A percentile compares a stretch with the other conserved stretches of the same genome.
These are phyloP conservation scores for Russula dissimulans DNA, from an alignment of 768 basidiomycete species.

Conservation along the genomic window DNA sequence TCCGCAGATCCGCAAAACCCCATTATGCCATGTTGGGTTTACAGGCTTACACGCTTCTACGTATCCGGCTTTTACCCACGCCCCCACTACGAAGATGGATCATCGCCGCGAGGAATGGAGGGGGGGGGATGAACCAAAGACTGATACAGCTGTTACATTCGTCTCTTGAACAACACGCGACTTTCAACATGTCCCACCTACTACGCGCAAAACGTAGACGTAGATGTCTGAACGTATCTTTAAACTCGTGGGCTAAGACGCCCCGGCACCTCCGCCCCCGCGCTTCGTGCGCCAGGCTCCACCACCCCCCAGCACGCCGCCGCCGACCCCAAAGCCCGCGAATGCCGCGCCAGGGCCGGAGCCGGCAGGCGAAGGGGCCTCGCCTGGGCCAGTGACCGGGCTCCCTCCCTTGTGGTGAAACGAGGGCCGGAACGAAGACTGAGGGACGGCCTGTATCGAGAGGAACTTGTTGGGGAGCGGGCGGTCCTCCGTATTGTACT, in stretches of 20 bases:
- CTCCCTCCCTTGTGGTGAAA: conserved; percentile 40
- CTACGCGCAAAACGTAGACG: background rate
- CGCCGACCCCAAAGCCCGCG: conserved; percentile 30
- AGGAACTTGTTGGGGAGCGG: conserved; percentile 77
- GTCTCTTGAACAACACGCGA: background rate
- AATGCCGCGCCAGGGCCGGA: conserved; percentile 35
- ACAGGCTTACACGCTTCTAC: too few species aligned
- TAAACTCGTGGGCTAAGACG: background rate
- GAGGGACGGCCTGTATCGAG: conserved; percentile 62
- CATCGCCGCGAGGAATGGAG: too few species aligned
- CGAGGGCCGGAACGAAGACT: conserved; percentile 55
- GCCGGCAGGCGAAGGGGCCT: conserved; percentile 21
- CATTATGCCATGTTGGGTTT: too few species aligned
- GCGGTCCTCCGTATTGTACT: conserved; percentile 86
- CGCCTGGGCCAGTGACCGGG: conserved; percentile 23
- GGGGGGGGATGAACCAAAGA: background rate
- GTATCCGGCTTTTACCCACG: too few species aligned
- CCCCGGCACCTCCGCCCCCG: background rate
- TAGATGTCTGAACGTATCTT: background rate
- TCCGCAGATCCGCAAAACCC: too few species aligned
- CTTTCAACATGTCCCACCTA: too few species aligned
- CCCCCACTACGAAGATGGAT: too few species aligned
- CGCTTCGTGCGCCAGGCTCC: conserved; percentile 14
- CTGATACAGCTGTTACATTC: conserved; percentile 10
- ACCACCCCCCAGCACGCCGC: conserved; percentile 25